Evolutionary conservation across 768 basidiomycete genomes (phyloP).

Genomic region (Russula griseocarnosa): DNA sequence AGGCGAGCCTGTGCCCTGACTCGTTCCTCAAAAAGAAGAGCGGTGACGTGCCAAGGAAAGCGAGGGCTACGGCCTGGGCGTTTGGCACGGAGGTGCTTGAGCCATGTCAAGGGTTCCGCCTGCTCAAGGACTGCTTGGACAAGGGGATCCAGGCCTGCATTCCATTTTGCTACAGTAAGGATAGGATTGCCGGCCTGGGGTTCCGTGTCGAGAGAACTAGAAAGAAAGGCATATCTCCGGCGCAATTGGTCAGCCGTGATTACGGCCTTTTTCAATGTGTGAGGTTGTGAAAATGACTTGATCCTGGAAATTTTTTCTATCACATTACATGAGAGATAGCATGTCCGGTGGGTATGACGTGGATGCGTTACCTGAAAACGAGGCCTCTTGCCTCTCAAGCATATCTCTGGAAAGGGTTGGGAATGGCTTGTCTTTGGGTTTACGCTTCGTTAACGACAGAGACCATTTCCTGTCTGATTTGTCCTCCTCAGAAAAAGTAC

Average conservation of each 20-base stretch:
- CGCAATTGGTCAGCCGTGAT: conserved; percentile 62
- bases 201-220: conserved; percentile 37
- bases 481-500: conserved; percentile 51
- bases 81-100: conserved; percentile 59
- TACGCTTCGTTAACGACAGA: conserved; percentile 54
- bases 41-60: conserved; percentile 61
- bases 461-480: conserved; percentile 59
- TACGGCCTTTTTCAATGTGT: conserved; percentile 58
- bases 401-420: conserved; percentile 41
- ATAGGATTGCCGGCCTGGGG: conserved; percentile 43
- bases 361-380: conserved; percentile 48
- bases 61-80: conserved; percentile 36
- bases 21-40: conserved; percentile 67
- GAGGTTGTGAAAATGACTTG: conserved; percentile 45
- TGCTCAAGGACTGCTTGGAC: conserved; percentile 53
- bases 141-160: conserved; percentile 46
- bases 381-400: conserved; percentile 56
- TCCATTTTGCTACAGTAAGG: conserved; percentile 55
- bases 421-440: conserved; percentile 54
- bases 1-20: conserved; percentile 40
- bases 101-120: conserved; percentile 69
- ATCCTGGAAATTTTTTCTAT: conserved; percentile 58
- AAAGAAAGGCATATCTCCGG: conserved; percentile 59
- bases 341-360: neutral
- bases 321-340: conserved; percentile 4